Conservation (phyloP, 805 yeast species). For the Pichia eremophila region DNA sequence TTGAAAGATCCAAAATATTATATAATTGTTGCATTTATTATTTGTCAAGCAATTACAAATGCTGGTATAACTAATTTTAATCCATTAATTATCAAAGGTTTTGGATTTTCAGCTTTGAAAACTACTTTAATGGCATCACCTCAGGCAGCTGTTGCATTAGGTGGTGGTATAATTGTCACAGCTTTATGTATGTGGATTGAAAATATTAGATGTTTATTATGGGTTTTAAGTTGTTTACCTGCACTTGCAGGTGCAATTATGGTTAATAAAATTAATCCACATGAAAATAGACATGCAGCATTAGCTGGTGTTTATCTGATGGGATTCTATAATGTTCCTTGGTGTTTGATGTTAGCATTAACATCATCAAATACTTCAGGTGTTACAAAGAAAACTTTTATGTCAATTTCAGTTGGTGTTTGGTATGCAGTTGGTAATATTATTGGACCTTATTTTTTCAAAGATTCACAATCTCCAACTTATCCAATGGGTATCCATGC, state of each 20-base stretch:
- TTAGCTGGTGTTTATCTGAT: constrained; percentile 2
- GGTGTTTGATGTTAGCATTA: constrained; percentile 4
- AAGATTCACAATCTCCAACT: constrained; percentile 32
- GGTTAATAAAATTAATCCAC: constrained; percentile 1
- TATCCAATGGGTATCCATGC: constrained; percentile 32
- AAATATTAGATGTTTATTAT: constrained; percentile 3
- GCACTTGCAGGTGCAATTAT: constrained; percentile 6
- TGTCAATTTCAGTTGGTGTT: constrained; percentile 33
- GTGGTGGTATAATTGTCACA: constrained; percentile 14
- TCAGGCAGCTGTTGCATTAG: constrained; percentile 29
- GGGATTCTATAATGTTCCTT: constrained; percentile 7
- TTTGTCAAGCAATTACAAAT: constrained; percentile 17
- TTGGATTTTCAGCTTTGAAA: constrained; percentile 9
- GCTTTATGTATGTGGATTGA: constrained; percentile 6
- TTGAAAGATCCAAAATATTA: constrained; percentile 34
- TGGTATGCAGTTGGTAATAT: constrained; percentile 45
- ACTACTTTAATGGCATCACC: constrained; percentile 23
- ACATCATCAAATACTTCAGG: constrained; percentile 29
- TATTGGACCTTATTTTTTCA: constrained; percentile 43
- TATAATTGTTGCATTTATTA: constrained; percentile 24
- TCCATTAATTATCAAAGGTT: constrained; percentile 6
- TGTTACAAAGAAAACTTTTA: constrained; percentile 40
- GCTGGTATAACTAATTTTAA: constrained; percentile 8
- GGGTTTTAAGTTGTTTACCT: constrained; percentile 6
- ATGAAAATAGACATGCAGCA: background rate